Percentiles rank a stretch among this genome's conserved stretches.
These are phyloP conservation scores for Suillus lakei DNA, from an alignment of 768 basidiomycete genomes.

Conservation along the genomic window DNA sequence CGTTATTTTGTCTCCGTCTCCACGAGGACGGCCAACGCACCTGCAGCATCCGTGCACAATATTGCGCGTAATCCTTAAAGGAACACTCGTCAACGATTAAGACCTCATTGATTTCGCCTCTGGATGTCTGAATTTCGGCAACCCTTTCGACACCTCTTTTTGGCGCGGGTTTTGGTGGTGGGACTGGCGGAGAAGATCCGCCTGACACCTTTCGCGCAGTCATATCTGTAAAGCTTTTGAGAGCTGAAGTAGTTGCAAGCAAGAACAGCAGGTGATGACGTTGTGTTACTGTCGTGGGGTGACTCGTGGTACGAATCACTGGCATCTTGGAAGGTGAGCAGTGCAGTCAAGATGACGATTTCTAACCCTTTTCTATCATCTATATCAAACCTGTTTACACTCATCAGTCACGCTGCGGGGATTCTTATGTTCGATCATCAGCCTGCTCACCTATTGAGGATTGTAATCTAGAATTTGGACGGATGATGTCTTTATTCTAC, in stretches of 20 bases:
- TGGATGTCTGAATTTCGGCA: slow-evolving; percentile 68
- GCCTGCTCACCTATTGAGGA: slow-evolving; percentile 70
- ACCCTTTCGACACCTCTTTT: slow-evolving; percentile 73
- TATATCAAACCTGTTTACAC: slow-evolving; percentile 69
- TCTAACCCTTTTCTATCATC: slow-evolving; percentile 86
- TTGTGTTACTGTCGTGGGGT: slow-evolving; percentile 27
- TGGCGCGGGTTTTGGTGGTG: slow-evolving; percentile 65
- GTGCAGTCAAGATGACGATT: slow-evolving; percentile 75
- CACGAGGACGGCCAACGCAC: slow-evolving; percentile 35
- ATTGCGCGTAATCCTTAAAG: slow-evolving; percentile 68
- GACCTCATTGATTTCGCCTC: slow-evolving; percentile 78
- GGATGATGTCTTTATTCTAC: slow-evolving; percentile 63
- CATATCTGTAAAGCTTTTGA: slow-evolving; percentile 9
- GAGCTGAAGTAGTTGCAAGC: neutral
- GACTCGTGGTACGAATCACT: slow-evolving; percentile 58
- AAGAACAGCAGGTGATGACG: neutral
- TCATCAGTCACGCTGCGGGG: neutral
- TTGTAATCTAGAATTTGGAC: slow-evolving; percentile 88
- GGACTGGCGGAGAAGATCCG: slow-evolving; percentile 38
- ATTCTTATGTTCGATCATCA: neutral
- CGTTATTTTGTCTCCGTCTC: neutral
- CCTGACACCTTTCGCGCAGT: slow-evolving; percentile 19
- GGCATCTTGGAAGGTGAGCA: slow-evolving; percentile 78
- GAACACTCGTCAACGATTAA: slow-evolving; percentile 68
- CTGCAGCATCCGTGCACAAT: slow-evolving; percentile 66